These are phyloP conservation scores for Candida hungchunana DNA, from an alignment of 805 yeast species.

Conservation along the genomic window DNA sequence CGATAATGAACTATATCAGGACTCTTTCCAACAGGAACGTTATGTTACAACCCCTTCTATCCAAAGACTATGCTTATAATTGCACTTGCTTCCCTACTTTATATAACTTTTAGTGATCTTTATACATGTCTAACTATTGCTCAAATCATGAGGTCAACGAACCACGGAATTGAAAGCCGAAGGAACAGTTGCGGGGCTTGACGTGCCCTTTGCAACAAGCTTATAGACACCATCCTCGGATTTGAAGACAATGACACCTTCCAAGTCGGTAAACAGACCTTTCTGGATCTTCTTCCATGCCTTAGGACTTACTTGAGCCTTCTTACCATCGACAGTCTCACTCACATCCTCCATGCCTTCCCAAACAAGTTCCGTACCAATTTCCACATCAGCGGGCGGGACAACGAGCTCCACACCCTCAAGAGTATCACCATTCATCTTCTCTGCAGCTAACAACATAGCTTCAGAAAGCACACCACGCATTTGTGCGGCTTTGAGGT, in stretches of 20 bases:
- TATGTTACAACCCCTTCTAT: no score
- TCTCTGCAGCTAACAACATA: constrained; percentile 61
- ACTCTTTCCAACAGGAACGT: no score
- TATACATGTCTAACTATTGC: no score
- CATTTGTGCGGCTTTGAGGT: constrained; percentile 59
- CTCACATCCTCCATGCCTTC: constrained; percentile 20
- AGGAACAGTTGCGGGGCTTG: constrained; percentile 5
- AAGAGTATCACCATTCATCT: constrained; percentile 8
- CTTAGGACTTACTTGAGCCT: constrained; percentile 11
- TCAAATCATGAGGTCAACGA: no score
- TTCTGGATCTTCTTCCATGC: constrained; percentile 15
- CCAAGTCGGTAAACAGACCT: constrained; percentile 9
- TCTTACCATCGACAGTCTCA: constrained; percentile 4
- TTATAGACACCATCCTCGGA: constrained; percentile 3
- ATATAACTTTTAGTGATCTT: no score
- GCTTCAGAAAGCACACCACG: constrained; percentile 60
- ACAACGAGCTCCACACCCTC: constrained; percentile 40
- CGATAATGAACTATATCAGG: no score
- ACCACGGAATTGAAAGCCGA: constrained; percentile 13
- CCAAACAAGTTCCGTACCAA: constrained; percentile 41
- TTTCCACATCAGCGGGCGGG: constrained; percentile 36
- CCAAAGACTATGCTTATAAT: no score
- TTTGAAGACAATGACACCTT: constrained; percentile 12
- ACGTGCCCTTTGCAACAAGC: constrained; percentile 4
- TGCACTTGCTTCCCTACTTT: no score